Percentiles rank a stretch among this genome's conserved stretches.
phyloP scores from a whole-genome alignment of 169 alveolate species.

The Cryptosporidium meleagridis region DNA sequence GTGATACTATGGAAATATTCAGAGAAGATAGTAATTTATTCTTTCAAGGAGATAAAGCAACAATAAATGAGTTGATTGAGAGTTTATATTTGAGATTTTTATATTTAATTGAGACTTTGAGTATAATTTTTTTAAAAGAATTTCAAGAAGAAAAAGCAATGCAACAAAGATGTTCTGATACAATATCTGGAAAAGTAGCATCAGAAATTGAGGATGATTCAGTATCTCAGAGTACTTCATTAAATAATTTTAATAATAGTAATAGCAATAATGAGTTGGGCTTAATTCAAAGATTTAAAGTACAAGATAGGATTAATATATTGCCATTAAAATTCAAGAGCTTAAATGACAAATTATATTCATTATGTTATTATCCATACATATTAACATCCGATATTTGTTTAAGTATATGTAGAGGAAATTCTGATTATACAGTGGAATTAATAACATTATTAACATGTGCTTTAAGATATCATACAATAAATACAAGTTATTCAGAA shows the following conservation, averaged over 20 bases:
- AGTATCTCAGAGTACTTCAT: neutral
- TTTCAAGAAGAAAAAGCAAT: conserved; percentile 12
- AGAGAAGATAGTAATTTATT: conserved; percentile 49
- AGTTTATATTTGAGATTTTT: conserved; percentile 24
- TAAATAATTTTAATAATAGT: neutral
- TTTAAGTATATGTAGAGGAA: conserved; percentile 62
- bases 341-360: conserved; percentile 20
- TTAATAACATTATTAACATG: conserved; percentile 22
- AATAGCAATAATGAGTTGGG: conserved; percentile 3
- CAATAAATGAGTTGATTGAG: neutral
- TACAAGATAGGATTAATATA: conserved; percentile 38
- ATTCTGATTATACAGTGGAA: conserved; percentile 53
- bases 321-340: conserved; percentile 34
- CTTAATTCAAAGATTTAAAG: conserved; percentile 20
- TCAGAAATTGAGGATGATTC: neutral
- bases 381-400: conserved; percentile 70
- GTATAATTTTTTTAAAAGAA: conserved; percentile 32
- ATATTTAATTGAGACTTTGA: conserved; percentile 20
- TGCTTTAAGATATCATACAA: conserved; percentile 44
- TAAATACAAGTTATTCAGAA: neutral
- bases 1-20: neutral
- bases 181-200: neutral
- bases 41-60: conserved; percentile 64
- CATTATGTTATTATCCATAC: conserved; percentile 53
- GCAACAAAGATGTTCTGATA: neutral